Base-by-base conservation (phyloP, 345 rosid species). In the Linum tenue region DNA sequence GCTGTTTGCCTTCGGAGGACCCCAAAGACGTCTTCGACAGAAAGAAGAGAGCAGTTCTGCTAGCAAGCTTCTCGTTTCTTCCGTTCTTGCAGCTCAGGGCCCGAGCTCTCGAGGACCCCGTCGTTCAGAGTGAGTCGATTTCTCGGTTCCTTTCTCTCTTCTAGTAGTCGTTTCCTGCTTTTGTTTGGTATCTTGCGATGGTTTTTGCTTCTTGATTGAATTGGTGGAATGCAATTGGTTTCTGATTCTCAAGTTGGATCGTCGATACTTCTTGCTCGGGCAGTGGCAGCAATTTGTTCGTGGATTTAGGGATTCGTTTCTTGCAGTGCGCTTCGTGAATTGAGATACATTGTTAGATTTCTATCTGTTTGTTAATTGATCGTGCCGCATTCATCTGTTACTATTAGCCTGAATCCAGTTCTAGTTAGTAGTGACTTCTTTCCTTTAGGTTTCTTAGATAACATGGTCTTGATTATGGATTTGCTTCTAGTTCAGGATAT, bases 41-140 rank as follows among this genome's bases (percentile, higher is more conserved):
- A 39, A 77, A 69, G 62, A 80, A 86, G 71, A 82, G 92, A 58
- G 78, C 82, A 48, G 69, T 84, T 76, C 72, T 88, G 11, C 78
- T 88, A 37, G 74, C 86, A 68, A 92, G 96, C 61, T 60, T 84
- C 73, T 83, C 97, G 5, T 82, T 80, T 71, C 84, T 88, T 72
- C 96, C 96, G 5, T 79, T 86, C 51, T 67, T 86, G 67, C 81
- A 77, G 60, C 73, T 76, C 70, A 76, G 73, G 60, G 85, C 84
- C 66, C 57, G 58, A 56, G 86, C 85, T 70, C 69, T 83, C 59
- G 78, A 80, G 36, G 67, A 65, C 65, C 53, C 55, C 36, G 68
- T 65, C 38, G 60, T 7, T 11, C 7, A 74, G 58, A 67, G 86
- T 80, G 53, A 85, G 85, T 68, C 64, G 44, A 38, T 55, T 55